Evolutionary conservation across 2,329 filamentous ascomycete species (phyloP), one percentile per base, ranked within the genome.

Genomic region (Lomentospora prolificans): DNA sequence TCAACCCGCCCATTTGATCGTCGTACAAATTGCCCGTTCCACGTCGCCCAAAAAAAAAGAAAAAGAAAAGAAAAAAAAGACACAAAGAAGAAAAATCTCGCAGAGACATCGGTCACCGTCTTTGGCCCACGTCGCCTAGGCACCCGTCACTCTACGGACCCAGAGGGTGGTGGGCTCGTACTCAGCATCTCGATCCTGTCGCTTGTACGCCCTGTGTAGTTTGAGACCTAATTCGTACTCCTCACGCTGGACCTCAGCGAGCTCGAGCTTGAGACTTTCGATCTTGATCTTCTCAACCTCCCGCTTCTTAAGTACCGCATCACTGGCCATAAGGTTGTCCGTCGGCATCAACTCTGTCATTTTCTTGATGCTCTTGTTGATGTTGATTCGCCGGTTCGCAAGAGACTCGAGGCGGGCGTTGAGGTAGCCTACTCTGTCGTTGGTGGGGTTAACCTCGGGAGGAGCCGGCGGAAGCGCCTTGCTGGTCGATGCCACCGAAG

Each of bases 181-280:
- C 31, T 77, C 75, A 2, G 77, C 77, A 54, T 86, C 79, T 60
- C 85, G 80, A 63, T 91, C 87, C 62, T 84, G 77, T 51, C 88
- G 79, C 72, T 89, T 91, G 70, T 87, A 86, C 8, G 86, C 85
- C 22, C 86, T 75, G 66, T 89, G 82, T 55, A 94, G 73, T 67
- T 84, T 85, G 63, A 94, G 71, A 1, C 89, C 89, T 44, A 91
- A 71, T 56, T 94, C 87, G 64, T 92, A 86, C 68, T 90, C 86
- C 67, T 92, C 84, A 60, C 83, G 78, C 68, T 82, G 80, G 25
- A 94, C 81, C 59, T 90, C 87, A 3, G 84, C 80, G 33, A 92
- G 75, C 66, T 91, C 86, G 53, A 71, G 70, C 57, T 79, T 78
- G 53, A 91, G 73, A 22, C 73, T 76, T 60, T 85, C 81, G 0